A percentile compares a stretch with the other conserved stretches of the same genome.
Evolutionary conservation across 805 yeast genomes (phyloP).

Genomic region (Millerozyma miso): DNA sequence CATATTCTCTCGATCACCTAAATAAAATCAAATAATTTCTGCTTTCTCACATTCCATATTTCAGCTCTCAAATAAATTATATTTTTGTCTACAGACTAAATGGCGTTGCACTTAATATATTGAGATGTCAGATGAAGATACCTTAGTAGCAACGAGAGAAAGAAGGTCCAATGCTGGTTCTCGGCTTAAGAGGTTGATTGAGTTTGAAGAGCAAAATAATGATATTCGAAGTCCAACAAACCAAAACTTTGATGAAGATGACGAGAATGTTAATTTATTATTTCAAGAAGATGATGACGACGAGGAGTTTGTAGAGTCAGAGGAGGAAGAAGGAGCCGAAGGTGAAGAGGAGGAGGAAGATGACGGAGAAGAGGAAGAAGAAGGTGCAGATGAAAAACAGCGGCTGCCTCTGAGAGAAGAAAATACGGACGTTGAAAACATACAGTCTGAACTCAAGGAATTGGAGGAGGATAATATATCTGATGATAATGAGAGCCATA

Average conservation of each 20-base stretch:
- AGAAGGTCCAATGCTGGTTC: conserved; percentile 90
- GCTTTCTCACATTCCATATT: too few relatives aligned
- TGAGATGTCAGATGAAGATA: conserved; percentile 36
- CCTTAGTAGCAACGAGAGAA: conserved; percentile 68
- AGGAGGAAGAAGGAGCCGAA: conserved; percentile 11
- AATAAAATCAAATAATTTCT: too few relatives aligned
- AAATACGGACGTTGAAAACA: conserved; percentile 13
- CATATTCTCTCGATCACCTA: too few relatives aligned
- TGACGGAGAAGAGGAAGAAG: conserved; percentile 12
- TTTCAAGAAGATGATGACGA: conserved; percentile 51
- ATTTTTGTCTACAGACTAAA: background rate
- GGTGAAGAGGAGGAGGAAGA: conserved; percentile 17
- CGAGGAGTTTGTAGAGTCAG: conserved; percentile 26
- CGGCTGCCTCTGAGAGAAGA: conserved; percentile 7
- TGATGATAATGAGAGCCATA: conserved; percentile 11
- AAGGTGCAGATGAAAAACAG: conserved; percentile 2
- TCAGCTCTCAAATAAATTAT: too few relatives aligned
- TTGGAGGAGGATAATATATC: background rate
- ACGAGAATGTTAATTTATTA: conserved; percentile 66
- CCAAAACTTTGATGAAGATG: conserved; percentile 53
- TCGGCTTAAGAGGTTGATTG: conserved; percentile 66
- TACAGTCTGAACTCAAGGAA: conserved; percentile 16
- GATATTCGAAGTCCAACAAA: conserved; percentile 15
- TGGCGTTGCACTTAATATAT: background rate
- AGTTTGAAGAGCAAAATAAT: conserved; percentile 57